Evolutionary conservation across 176 grass and related monocot species (phyloP), one percentile per base, ranked within the genome.

Genomic region (Carex littledalei): DNA sequence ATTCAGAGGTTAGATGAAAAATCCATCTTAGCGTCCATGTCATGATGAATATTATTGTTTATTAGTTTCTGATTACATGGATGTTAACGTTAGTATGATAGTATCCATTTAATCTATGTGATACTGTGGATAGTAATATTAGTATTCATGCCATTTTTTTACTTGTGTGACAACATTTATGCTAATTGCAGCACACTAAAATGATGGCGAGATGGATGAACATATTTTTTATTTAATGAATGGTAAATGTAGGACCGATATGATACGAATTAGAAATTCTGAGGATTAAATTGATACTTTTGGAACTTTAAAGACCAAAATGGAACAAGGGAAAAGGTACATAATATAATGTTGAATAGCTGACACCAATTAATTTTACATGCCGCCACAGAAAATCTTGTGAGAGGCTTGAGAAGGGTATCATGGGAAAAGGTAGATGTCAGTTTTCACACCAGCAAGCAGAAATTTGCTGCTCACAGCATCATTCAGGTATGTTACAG

Each of bases 371-470:
- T 61, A 43, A 43, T 24, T 29, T 86, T 34, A 68, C 60, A 89
- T 89, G 84, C 10, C 47, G 2, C 47, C 87, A 65, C 85, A 95
- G 93, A 99, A 84, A 84, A 47, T 52, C 93, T 99, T 87, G 83
- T 99, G 71, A 94, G 86, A 87, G 88, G 90, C 47, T 90, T 99
- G 60, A 81, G 89, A 64, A 86, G 87, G 26, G 86, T 99, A 79
- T 95, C 96, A 29, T 99, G 96, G 96, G 93, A 99, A 88, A 95
- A 92, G 85, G 88, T 95, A 47, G 96, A 99, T 82, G 96, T 99
- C 29, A 95, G 96, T 86, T 99, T 99, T 85, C 91, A 94, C 35
- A 91, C 75, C 11, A 89, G 91, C 88, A 92, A 86, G 86, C 84
- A 88, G 86, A 92, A 90, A 91, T 89, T 87, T 74, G 96, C 93